These are phyloP conservation scores for Brasilioporus rufonigricans DNA, from an alignment of 768 basidiomycete species.

Conservation along the genomic window DNA sequence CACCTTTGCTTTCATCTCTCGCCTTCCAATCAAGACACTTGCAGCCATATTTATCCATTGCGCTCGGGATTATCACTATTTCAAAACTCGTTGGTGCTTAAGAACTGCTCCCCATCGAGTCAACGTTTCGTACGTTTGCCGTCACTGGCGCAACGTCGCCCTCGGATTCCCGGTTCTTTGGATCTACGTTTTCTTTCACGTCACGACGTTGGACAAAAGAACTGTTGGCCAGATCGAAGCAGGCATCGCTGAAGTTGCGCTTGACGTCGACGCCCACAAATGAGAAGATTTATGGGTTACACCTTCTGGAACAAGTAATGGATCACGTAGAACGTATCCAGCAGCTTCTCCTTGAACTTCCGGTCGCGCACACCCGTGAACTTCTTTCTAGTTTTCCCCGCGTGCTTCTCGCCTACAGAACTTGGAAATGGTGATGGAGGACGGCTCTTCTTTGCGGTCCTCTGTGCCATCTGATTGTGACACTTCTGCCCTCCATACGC, in stretches of 20 bases:
- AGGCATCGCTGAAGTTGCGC: not conserved
- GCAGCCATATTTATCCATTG: too few relatives aligned
- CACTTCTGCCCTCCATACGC: not conserved
- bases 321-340: not conserved
- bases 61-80: too few relatives aligned
- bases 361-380: not conserved
- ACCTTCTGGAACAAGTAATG: not conserved
- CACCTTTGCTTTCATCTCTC: too few relatives aligned
- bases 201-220: not conserved
- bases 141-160: not conserved
- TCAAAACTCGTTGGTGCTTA: too few relatives aligned
- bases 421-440: too few relatives aligned
- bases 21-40: too few relatives aligned
- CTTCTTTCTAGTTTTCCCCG: not conserved
- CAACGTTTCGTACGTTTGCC: not conserved
- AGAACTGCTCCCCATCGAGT: not conserved
- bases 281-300: not conserved
- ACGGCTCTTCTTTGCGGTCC: not conserved
- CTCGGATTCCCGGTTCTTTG: not conserved
- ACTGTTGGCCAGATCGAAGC: not conserved
- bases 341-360: not conserved
- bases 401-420: not conserved
- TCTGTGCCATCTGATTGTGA: not conserved
- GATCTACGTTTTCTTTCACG: not conserved
- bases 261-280: not conserved